A percentile compares a stretch with the other conserved stretches of the same genome.
Conservation (phyloP, 1,139 yeast genomes). For the Meyerozyma sp. region DNA sequence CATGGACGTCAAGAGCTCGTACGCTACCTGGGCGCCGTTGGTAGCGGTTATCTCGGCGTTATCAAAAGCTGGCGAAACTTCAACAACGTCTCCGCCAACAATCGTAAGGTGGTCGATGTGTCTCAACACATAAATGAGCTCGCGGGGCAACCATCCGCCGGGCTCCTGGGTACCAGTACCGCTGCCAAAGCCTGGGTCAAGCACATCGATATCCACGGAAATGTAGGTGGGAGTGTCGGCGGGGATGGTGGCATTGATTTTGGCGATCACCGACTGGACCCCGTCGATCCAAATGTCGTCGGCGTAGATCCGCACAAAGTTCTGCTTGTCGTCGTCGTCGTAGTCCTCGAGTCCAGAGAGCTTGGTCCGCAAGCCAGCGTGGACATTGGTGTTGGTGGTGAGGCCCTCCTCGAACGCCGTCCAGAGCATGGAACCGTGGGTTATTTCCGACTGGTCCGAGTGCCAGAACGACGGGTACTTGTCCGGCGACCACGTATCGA, state of each 20-base stretch:
- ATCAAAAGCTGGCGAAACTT: constrained; percentile 72
- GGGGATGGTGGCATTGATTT: constrained; percentile 48
- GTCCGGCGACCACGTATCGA: constrained; percentile 77
- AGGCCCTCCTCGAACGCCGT: constrained; percentile 66
- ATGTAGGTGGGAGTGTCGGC: constrained; percentile 60
- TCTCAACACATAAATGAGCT: constrained; percentile 58
- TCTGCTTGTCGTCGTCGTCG: constrained; percentile 57
- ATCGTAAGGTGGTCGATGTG: constrained; percentile 52
- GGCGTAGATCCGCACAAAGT: constrained; percentile 59
- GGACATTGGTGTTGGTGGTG: constrained; percentile 52
- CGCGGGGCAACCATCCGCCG: constrained; percentile 80
- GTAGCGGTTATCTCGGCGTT: constrained; percentile 68
- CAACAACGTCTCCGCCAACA: constrained; percentile 78
- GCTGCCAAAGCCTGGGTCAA: constrained; percentile 76
- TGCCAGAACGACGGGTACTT: constrained; percentile 66
- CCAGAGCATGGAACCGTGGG: constrained; percentile 83
- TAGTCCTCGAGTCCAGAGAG: constrained; percentile 59
- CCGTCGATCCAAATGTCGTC: constrained; percentile 70
- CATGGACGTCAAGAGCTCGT: constrained; percentile 66
- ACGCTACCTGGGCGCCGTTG: constrained; percentile 74
- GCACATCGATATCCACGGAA: constrained; percentile 73
- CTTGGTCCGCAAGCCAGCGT: constrained; percentile 70
- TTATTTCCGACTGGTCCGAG: constrained; percentile 56
- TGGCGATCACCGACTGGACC: constrained; percentile 44
- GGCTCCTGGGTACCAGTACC: constrained; percentile 85